phyloP scores from a whole-genome alignment of 2,329 filamentous ascomycete genomes.

The Fusarium ambrosium region DNA sequence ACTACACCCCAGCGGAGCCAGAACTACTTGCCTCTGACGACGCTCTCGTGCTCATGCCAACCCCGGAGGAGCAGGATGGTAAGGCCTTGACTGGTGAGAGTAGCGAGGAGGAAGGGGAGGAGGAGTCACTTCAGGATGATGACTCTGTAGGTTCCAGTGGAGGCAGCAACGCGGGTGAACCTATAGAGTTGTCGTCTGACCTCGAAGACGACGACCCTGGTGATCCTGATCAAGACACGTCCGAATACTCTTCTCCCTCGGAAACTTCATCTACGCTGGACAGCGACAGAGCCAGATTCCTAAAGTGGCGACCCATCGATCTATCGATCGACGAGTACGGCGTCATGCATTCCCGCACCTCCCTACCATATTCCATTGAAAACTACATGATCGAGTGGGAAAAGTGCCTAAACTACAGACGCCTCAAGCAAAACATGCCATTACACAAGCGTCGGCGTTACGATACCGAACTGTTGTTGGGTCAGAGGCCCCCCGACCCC shows the following conservation, averaged over 20 bases:
- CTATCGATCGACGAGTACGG: background rate
- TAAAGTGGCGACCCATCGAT: background rate
- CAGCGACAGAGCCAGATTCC: background rate
- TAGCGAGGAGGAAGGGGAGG: background rate
- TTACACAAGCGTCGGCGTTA: constrained; percentile 9
- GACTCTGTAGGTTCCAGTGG: background rate
- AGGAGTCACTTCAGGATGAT: background rate
- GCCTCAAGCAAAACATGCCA: background rate
- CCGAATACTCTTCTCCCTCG: background rate
- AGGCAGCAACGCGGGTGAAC: background rate
- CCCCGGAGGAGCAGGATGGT: background rate
- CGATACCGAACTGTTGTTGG: background rate
- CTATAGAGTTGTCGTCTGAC: background rate
- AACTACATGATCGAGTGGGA: constrained; percentile 21
- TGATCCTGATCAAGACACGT: background rate
- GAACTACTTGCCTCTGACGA: constrained; percentile 4
- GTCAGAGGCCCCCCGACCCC: background rate
- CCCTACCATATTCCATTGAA: constrained; percentile 25
- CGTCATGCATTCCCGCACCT: background rate
- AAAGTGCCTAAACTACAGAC: background rate
- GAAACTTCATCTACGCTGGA: constrained; percentile 25
- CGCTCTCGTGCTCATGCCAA: background rate
- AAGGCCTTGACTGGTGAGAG: constrained; percentile 3
- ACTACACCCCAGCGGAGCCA: constrained; percentile 39
- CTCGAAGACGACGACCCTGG: background rate